Conservation (phyloP, 2,329 filamentous ascomycete species). For the Xenosphaeropsis pyriputrescens region DNA sequence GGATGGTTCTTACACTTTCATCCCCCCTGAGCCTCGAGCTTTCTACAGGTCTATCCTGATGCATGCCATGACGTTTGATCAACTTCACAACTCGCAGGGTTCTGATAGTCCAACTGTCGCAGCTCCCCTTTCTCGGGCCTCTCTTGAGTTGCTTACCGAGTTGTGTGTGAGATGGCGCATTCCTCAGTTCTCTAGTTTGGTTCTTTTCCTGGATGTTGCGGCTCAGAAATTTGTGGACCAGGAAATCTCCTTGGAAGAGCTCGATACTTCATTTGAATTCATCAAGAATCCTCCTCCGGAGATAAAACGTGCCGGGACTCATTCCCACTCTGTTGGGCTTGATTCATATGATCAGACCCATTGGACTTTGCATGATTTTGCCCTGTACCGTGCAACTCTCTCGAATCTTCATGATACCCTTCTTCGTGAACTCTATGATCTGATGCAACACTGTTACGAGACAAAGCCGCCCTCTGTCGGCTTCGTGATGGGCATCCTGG, state of each 20-base stretch:
- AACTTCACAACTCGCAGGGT: conserved; percentile 35
- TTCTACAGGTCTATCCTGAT: conserved; percentile 75
- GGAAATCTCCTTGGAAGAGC: conserved; percentile 64
- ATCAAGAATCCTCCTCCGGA: conserved; percentile 59
- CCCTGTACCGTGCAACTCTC: conserved; percentile 61
- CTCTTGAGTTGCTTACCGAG: conserved; percentile 71
- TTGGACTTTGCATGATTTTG: conserved; percentile 58
- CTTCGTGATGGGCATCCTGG: conserved; percentile 62
- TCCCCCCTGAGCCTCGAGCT: conserved; percentile 67
- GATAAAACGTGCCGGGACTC: conserved; percentile 28
- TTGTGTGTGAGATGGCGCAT: conserved; percentile 81
- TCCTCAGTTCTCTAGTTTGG: conserved; percentile 64
- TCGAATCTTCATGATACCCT: conserved; percentile 65
- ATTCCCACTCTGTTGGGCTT: conserved; percentile 25
- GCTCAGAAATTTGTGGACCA: conserved; percentile 75
- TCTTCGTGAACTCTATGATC: conserved; percentile 72
- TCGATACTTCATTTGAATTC: conserved; percentile 73
- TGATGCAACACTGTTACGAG: conserved; percentile 82
- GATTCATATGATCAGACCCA: conserved; percentile 39
- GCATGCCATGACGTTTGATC: conserved; percentile 56
- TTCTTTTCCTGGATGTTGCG: conserved; percentile 73
- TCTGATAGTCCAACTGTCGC: conserved; percentile 24
- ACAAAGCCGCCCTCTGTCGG: conserved; percentile 72
- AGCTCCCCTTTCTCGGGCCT: conserved; percentile 56
- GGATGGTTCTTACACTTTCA: conserved; percentile 69